These are phyloP conservation scores for Schrenkiella parvula DNA, from an alignment of 345 rosid genomes.

Conservation along the genomic window DNA sequence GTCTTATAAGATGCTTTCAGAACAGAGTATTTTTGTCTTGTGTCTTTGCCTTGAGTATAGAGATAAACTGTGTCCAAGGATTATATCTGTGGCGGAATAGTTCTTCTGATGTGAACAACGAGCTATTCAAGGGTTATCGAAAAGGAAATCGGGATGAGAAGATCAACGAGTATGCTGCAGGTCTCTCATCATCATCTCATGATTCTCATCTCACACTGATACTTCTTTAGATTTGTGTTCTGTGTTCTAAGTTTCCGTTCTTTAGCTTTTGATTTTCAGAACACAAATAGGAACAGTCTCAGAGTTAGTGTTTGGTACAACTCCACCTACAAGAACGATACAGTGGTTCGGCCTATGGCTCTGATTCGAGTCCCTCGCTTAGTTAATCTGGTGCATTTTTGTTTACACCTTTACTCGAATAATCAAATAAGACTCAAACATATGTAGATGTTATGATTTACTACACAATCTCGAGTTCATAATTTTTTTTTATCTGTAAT, in stretches of 20 bases:
- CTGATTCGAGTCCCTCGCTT: slow-evolving; percentile 69
- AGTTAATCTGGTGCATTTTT: slow-evolving; percentile 64
- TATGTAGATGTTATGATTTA: not conserved
- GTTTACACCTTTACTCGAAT: not conserved
- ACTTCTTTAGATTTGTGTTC: not conserved
- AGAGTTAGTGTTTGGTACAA: slow-evolving; percentile 86
- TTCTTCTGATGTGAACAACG: slow-evolving; percentile 54
- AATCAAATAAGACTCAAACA: not conserved
- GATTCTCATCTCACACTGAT: not conserved
- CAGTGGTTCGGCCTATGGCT: slow-evolving; percentile 25
- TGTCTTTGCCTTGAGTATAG: slow-evolving; percentile 36
- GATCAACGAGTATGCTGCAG: slow-evolving; percentile 76
- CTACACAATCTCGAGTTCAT: not conserved
- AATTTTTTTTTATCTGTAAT: not conserved
- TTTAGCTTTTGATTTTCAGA: slow-evolving; percentile 85
- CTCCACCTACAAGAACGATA: slow-evolving; percentile 53
- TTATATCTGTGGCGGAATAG: slow-evolving; percentile 62
- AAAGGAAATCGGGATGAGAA: slow-evolving; percentile 58
- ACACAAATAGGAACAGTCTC: slow-evolving; percentile 50
- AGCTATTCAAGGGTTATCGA: slow-evolving; percentile 60
- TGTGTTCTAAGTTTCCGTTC: slow-evolving; percentile 6
- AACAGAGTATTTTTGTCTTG: slow-evolving; percentile 3
- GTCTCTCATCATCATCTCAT: slow-evolving; percentile 39
- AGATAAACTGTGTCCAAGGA: slow-evolving; percentile 58
- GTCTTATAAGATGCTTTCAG: not conserved